Evolutionary conservation across 306 rosid genomes (phyloP).

Genomic region (Alnus rubra): DNA sequence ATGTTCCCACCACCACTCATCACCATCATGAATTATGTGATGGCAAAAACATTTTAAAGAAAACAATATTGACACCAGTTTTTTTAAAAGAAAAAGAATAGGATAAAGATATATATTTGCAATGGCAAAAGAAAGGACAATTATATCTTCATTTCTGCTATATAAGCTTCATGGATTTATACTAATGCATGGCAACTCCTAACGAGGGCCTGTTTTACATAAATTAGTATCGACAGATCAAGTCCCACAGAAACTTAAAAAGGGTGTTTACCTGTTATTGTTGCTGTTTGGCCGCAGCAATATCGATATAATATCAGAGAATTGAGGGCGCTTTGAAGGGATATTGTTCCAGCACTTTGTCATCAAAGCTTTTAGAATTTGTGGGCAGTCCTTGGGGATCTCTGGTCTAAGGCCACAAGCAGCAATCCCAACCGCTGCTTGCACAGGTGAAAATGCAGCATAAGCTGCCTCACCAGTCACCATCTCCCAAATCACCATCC

Average conservation of each 20-base stretch:
- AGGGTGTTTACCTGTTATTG: slow-evolving; percentile 51
- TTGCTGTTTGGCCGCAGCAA: slow-evolving; percentile 49
- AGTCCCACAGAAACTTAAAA: slow-evolving; percentile 15
- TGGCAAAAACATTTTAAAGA: slow-evolving; percentile 24
- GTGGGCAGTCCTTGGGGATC: slow-evolving; percentile 89
- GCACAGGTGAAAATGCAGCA: slow-evolving; percentile 84
- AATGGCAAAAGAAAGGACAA: slow-evolving; percentile 21
- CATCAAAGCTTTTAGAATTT: slow-evolving; percentile 72
- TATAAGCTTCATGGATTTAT: slow-evolving; percentile 31
- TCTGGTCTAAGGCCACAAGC: slow-evolving; percentile 99
- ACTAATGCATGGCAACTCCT: slow-evolving; percentile 37
- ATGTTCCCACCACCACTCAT: slow-evolving; percentile 31
- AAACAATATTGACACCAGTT: background rate
- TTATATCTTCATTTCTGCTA: slow-evolving; percentile 43
- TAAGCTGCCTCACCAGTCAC: slow-evolving; percentile 92
- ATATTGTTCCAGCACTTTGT: slow-evolving; percentile 89
- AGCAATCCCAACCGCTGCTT: slow-evolving; percentile 97
- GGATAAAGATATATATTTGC: slow-evolving; percentile 23
- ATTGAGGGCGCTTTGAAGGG: slow-evolving; percentile 89
- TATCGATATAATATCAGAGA: slow-evolving; percentile 68
- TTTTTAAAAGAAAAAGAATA: slow-evolving; percentile 1
- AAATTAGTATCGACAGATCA: slow-evolving; percentile 31
- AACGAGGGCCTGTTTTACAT: slow-evolving; percentile 24
- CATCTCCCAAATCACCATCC: slow-evolving; percentile 98
- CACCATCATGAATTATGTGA: slow-evolving; percentile 30